Evolutionary conservation across 192 early-diverging fungal species (phyloP).

Genomic region (Coemansia sp.): DNA sequence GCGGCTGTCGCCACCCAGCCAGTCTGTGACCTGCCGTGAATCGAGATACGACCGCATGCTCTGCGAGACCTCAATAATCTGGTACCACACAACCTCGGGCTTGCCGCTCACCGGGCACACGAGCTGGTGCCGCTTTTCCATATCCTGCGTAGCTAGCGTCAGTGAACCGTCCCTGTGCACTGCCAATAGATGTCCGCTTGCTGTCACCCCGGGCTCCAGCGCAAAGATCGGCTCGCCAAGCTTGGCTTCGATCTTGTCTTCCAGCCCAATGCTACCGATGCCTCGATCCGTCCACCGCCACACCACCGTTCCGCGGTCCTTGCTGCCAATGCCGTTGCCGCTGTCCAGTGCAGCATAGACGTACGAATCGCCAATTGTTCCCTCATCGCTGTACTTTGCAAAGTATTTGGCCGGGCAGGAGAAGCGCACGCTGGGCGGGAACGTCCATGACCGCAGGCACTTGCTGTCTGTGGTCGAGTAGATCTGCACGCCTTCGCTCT

Average conservation of each 20-base stretch:
- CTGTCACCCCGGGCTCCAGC: constrained; percentile 35
- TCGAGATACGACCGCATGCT: constrained; percentile 53
- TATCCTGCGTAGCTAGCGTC: constrained; percentile 21
- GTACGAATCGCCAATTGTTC: constrained; percentile 10
- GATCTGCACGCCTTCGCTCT: constrained; percentile 50
- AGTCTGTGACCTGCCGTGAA: constrained; percentile 49
- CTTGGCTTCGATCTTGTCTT: constrained; percentile 32
- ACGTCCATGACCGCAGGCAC: constrained; percentile 51
- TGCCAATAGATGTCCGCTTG: constrained; percentile 26
- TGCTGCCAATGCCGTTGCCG: constrained; percentile 15
- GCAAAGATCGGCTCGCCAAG: constrained; percentile 20
- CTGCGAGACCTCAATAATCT: constrained; percentile 42
- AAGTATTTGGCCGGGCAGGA: constrained; percentile 49
- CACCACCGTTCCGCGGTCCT: constrained; percentile 18
- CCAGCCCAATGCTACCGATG: constrained; percentile 44
- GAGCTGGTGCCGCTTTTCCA: constrained; percentile 9
- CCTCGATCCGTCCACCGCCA: constrained; percentile 53
- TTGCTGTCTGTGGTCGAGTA: constrained; percentile 47
- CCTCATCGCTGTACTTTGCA: constrained; percentile 11
- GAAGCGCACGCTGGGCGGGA: constrained; percentile 46
- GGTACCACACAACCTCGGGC: constrained; percentile 37
- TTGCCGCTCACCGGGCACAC: constrained; percentile 12
- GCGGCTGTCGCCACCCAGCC: constrained; percentile 31
- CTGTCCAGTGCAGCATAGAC: constrained; percentile 38
- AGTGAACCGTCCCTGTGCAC: constrained; percentile 37